Conservation (phyloP, 768 basidiomycete species). For the Trametes villosa region DNA sequence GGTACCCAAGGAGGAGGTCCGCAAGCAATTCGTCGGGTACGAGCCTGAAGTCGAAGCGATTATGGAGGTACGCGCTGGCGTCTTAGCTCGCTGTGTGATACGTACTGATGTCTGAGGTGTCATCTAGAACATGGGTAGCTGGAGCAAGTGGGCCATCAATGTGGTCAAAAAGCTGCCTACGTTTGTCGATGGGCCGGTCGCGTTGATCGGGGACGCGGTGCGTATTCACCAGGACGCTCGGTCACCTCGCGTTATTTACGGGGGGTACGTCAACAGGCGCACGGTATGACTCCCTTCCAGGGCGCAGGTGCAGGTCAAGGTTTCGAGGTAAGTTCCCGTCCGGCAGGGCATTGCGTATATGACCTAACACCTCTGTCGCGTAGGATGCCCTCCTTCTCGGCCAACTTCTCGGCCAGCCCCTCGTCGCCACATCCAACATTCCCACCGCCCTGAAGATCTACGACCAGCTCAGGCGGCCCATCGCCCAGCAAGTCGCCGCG, state of each 20-base stretch:
- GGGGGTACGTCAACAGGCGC: constrained; percentile 5
- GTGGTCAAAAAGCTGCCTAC: constrained; percentile 43
- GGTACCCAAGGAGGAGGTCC: constrained; percentile 1
- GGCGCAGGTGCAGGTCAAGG: constrained; percentile 23
- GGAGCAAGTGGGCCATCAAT: constrained; percentile 48
- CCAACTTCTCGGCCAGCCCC: constrained; percentile 30
- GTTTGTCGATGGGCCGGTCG: constrained; percentile 45
- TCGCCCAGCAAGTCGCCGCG: constrained; percentile 30
- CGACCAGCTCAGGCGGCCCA: constrained; percentile 37
- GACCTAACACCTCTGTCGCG: background rate
- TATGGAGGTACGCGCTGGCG: constrained; percentile 18
- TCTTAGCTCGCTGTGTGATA: background rate
- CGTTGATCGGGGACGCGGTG: constrained; percentile 55
- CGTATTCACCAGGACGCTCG: background rate
- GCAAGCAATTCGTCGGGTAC: constrained; percentile 2
- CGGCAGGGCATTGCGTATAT: background rate
- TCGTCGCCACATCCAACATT: constrained; percentile 29
- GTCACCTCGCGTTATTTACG: background rate
- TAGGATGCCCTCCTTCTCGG: constrained; percentile 38
- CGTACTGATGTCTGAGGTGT: constrained; percentile 33
- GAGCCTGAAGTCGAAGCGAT: constrained; percentile 12
- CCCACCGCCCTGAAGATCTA: constrained; percentile 34
- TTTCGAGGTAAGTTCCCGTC: constrained; percentile 14
- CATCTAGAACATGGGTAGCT: background rate
- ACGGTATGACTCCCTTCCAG: constrained; percentile 21